phyloP scores from a whole-genome alignment of 192 early-diverging fungal species.

The Paraglomus occultum region DNA sequence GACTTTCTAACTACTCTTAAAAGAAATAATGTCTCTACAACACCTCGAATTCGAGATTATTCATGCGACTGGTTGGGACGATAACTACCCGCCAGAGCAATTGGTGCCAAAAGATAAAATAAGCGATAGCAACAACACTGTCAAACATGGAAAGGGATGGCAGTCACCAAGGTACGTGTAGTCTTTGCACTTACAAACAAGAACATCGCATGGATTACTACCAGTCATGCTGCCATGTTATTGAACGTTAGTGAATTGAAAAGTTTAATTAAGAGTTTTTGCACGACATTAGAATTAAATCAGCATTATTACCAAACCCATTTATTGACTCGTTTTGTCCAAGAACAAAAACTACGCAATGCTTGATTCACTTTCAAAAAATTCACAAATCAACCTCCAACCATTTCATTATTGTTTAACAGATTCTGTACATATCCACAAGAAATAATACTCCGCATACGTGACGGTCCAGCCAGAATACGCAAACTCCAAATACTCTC shows the following conservation, averaged over 20 bases:
- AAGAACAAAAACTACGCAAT: slow-evolving; percentile 31
- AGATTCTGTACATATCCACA: slow-evolving; percentile 75
- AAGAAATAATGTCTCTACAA: background rate
- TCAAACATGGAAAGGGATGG: slow-evolving; percentile 45
- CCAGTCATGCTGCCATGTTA: too few species aligned
- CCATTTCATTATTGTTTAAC: background rate
- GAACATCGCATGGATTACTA: too few species aligned
- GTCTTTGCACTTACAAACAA: too few species aligned
- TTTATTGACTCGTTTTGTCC: background rate
- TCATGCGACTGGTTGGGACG: slow-evolving; percentile 43
- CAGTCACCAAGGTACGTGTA: slow-evolving; percentile 44
- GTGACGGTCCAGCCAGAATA: slow-evolving; percentile 53
- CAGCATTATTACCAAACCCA: slow-evolving; percentile 36
- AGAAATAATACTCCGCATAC: slow-evolving; percentile 58
- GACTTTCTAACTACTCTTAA: background rate
- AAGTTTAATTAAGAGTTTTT: too few species aligned
- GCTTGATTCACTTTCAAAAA: slow-evolving; percentile 18
- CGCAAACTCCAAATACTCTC: slow-evolving; percentile 67
- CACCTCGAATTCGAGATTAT: slow-evolving; percentile 17
- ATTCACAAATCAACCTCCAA: background rate
- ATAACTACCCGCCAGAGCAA: slow-evolving; percentile 42
- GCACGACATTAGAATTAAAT: too few species aligned
- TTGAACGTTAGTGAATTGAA: too few species aligned
- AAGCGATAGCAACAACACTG: slow-evolving; percentile 8
- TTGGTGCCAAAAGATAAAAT: slow-evolving; percentile 36